Conservation (phyloP, 805 yeast species). For the Saccharomycopsis lassenensis region DNA sequence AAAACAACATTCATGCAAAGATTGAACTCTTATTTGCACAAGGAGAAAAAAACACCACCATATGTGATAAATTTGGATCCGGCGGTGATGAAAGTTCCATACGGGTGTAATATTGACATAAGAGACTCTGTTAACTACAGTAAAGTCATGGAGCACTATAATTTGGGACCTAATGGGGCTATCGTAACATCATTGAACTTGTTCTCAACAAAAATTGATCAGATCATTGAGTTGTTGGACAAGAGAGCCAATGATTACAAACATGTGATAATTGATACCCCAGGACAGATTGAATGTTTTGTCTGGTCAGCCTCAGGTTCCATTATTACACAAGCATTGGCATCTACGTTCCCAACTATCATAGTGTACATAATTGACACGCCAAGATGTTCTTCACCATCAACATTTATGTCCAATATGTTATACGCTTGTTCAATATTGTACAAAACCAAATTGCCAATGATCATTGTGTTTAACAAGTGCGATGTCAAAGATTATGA, state of each 20-base stretch:
- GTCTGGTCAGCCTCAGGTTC: constrained; percentile 98
- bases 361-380: constrained; percentile 95
- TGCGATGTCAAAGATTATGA: constrained; percentile 78
- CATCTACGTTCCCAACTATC: constrained; percentile 90
- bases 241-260: constrained; percentile 47
- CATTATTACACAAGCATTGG: constrained; percentile 92
- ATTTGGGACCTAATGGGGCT: constrained; percentile 96
- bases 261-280: constrained; percentile 87
- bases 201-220: constrained; percentile 92
- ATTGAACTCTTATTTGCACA: constrained; percentile 76
- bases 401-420: constrained; percentile 98
- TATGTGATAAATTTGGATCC: constrained; percentile 94
- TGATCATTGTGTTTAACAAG: constrained; percentile 93
- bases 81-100: constrained; percentile 90
- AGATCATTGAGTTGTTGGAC: constrained; percentile 77
- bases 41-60: constrained; percentile 62
- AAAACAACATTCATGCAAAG: constrained; percentile 97
- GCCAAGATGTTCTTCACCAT: constrained; percentile 87
- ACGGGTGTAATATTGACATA: constrained; percentile 88
- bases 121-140: constrained; percentile 92
- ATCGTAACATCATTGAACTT: constrained; percentile 89
- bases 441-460: constrained; percentile 91
- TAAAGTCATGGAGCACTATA: constrained; percentile 93
- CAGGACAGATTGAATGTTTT: constrained; percentile 98
- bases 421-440: constrained; percentile 94